Evolutionary conservation across 2,329 filamentous ascomycete species (phyloP), one percentile per base, ranked within the genome.

Genomic region (Mollisia scopiformis): DNA sequence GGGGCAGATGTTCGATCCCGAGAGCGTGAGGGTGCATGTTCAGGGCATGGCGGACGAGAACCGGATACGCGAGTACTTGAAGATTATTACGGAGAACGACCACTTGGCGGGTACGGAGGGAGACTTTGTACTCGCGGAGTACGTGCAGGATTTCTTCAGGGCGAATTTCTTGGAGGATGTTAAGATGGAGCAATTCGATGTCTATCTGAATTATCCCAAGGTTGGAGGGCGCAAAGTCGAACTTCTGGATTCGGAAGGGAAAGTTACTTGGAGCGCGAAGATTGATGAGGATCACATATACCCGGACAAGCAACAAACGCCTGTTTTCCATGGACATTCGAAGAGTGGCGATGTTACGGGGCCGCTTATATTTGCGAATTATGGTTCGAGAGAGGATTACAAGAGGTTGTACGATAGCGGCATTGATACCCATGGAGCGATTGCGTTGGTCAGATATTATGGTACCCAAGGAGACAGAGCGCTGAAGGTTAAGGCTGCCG

Each of bases 31-130:
- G 58, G 80, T 85, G 60, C 91, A 89, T 75, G 84, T 96, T 27
- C 87, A 95, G 74, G 81, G 82, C 52, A 87, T 86, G 68, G 85
- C 96, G 66, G 89, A 96, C 71, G 80, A 85, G 57, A 81, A 82
- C 61, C 82, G 83, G 54, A 89, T 95, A 73, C 84, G 87, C 65
- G 88, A 91, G 41, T 90, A 91, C 60, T 78, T 97, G 62, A 80
- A 85, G 70, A 90, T 93, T 71, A 87, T 94, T 64, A 94, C 92
- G 4, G 85, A 84, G 58, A 97, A 91, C 73, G 91, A 95, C 63
- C 95, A 98, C 75, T 83, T 98, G 64, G 95, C 92, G 2, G 95
- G 95, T n/a, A 96, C 93, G 2, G 89, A 97, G 77, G 95, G 95
- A 51, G 94, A 96, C 77, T 93, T 89, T 70, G 91, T 89, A 49